phyloP scores from a whole-genome alignment of 768 basidiomycete species.

The Coprinellus micaceus region DNA sequence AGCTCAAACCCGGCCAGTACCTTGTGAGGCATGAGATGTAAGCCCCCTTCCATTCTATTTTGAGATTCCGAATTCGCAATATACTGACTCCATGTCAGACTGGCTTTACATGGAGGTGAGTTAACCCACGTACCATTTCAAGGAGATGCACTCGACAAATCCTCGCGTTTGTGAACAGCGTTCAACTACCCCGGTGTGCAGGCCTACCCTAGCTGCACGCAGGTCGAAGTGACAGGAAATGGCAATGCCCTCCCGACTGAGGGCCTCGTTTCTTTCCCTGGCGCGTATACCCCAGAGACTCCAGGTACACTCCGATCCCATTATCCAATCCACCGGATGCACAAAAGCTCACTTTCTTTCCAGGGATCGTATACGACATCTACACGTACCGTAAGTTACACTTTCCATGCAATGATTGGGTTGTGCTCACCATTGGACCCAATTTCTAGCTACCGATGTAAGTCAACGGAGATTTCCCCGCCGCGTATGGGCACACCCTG shows the following conservation, averaged over 20 bases:
- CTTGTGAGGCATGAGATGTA: constrained; percentile 47
- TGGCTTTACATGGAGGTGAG: constrained; percentile 36
- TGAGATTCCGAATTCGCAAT: background rate
- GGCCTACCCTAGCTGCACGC: constrained; percentile 44
- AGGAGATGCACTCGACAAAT: too few relatives aligned
- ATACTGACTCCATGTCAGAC: constrained; percentile 19
- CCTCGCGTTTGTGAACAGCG: constrained; percentile 26
- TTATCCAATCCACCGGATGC: background rate
- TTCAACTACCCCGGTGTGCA: constrained; percentile 41
- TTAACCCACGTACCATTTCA: too few relatives aligned
- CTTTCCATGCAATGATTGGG: background rate
- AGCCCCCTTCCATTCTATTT: constrained; percentile 7
- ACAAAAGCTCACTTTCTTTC: background rate
- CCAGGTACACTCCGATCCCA: background rate
- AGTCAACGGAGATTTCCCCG: background rate
- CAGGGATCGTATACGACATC: constrained; percentile 1
- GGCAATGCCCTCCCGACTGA: constrained; percentile 42
- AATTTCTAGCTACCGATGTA: too few relatives aligned
- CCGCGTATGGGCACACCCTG: background rate
- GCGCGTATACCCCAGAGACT: constrained; percentile 31
- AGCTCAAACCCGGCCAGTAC: constrained; percentile 45
- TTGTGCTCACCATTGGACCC: background rate
- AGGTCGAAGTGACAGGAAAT: constrained; percentile 43
- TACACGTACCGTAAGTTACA: background rate
- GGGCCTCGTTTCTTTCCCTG: constrained; percentile 48